Conservation (phyloP, 306 rosid genomes). For the Fragaria iinumae region DNA sequence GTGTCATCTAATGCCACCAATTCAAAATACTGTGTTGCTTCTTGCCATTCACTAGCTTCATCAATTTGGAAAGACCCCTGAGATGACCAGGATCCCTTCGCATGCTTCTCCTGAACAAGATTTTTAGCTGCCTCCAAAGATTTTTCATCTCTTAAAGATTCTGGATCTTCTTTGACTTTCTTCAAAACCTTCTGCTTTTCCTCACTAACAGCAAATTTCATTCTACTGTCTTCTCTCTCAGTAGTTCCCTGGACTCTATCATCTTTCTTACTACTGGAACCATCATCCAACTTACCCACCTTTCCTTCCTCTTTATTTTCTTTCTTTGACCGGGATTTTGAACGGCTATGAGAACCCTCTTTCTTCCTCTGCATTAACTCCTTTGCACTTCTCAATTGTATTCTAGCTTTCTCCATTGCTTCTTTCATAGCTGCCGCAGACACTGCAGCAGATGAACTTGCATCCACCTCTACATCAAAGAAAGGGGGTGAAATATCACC, state of each 20-base stretch:
- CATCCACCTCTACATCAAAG: slow-evolving; percentile 86
- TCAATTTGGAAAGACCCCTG: slow-evolving; percentile 49
- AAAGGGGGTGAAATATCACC: slow-evolving; percentile 62
- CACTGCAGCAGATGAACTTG: slow-evolving; percentile 69
- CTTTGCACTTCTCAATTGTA: slow-evolving; percentile 54
- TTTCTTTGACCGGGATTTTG: slow-evolving; percentile 35
- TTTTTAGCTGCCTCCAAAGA: slow-evolving; percentile 27
- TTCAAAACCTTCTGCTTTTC: slow-evolving; percentile 53
- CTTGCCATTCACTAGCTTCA: slow-evolving; percentile 66
- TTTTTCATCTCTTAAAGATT: slow-evolving; percentile 37
- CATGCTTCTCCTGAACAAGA: slow-evolving; percentile 33
- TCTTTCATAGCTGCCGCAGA: slow-evolving; percentile 71
- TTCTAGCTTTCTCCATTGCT: slow-evolving; percentile 58
- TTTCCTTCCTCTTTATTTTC: slow-evolving; percentile 41
- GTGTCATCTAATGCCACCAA: slow-evolving; percentile 68
- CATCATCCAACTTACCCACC: slow-evolving; percentile 28
- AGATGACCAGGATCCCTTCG: slow-evolving; percentile 47
- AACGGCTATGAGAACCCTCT: slow-evolving; percentile 41
- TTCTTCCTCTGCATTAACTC: slow-evolving; percentile 63
- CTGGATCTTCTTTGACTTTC: slow-evolving; percentile 39
- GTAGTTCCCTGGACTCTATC: slow-evolving; percentile 35
- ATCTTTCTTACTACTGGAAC: slow-evolving; percentile 37
- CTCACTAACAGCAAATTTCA: slow-evolving; percentile 35
- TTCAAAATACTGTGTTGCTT: slow-evolving; percentile 75
- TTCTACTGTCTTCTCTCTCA: slow-evolving; percentile 37